Evolutionary conservation across 202 grass and related monocot species (phyloP).

Genomic region (Bolboschoenoplectus hybrid): DNA sequence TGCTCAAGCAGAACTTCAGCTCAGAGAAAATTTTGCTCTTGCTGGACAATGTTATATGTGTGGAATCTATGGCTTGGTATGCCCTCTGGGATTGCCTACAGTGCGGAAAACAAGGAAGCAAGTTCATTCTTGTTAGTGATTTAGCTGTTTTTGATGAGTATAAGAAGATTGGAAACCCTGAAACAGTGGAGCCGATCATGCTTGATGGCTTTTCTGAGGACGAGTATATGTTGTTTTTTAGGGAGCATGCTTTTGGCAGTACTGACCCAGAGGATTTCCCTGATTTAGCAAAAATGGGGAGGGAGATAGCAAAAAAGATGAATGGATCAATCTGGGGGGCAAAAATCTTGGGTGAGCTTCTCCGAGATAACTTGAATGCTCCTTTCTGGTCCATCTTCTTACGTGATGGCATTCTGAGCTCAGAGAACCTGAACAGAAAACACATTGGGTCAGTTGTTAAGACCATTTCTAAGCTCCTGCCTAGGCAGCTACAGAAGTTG

Average conservation of each 20-base stretch:
- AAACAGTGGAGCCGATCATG: neutral
- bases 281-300: neutral
- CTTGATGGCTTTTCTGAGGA: neutral
- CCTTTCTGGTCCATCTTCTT: neutral
- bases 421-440: neutral
- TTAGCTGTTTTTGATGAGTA: neutral
- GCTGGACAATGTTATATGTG: neutral
- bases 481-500: too few relatives aligned
- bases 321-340: neutral
- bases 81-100: neutral
- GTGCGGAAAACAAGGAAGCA: constrained; percentile 13
- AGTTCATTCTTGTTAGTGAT: neutral
- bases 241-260: neutral
- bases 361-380: neutral
- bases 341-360: neutral
- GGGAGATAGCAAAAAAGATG: neutral
- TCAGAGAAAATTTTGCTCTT: neutral
- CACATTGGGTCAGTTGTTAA: too few relatives aligned
- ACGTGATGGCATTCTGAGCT: neutral
- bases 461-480: too few relatives aligned
- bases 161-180: neutral
- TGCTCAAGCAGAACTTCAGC: constrained; percentile 5
- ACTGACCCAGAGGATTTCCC: neutral
- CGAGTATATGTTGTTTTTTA: neutral
- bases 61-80: neutral